Evolutionary conservation across 805 yeast genomes (phyloP), one percentile per base, ranked within the genome.

Genomic region (Starmera quercuum): DNA sequence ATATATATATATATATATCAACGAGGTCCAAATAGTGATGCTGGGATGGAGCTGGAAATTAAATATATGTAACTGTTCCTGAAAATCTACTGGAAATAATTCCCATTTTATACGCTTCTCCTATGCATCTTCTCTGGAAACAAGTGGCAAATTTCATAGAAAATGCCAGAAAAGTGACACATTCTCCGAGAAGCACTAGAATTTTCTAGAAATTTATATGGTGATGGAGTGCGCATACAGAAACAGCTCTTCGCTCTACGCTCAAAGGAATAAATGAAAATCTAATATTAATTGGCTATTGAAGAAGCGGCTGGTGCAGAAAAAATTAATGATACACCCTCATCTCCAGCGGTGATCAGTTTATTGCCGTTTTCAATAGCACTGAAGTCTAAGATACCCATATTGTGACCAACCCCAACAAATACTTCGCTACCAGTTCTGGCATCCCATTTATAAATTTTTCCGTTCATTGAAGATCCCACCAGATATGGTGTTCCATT

Each of bases 261-360:
- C 7, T 24, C 26, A n/a, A 9, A 24, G 13, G 6, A 9, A 9
- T 24, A 24, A 8, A 7, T 8, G 6, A 24, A 7, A 8, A n/a
- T 7, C 14, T 8, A 9, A 8, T 21, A 11, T 21, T 8, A 8
- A 8, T 11, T 8, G 11, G 23, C 23, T 8, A 8, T 21, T 8
- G 23, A 8, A 21, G 23, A 8, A 15, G 26, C 20, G 5, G 33
- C 24, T 18, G 13, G n/a, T 46, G 33, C 24, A n/a, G n/a, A 9
- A 47, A 77, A 87, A 9, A 90, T 73, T 43, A 90, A 64, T 10
- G 94, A 75, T 21, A 92, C 96, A 45, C 95, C 95, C 58, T 92
- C 98, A 56, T 92, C 98, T 43, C 97, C 97, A 11, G 96, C 98
- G 15, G 97, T 85, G 24, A 87, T 70, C 29, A 92, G 51, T 54